These are phyloP conservation scores for Austropuccinia psidii DNA, from an alignment of 1,284 basidiomycete genomes.

Conservation along the genomic window DNA sequence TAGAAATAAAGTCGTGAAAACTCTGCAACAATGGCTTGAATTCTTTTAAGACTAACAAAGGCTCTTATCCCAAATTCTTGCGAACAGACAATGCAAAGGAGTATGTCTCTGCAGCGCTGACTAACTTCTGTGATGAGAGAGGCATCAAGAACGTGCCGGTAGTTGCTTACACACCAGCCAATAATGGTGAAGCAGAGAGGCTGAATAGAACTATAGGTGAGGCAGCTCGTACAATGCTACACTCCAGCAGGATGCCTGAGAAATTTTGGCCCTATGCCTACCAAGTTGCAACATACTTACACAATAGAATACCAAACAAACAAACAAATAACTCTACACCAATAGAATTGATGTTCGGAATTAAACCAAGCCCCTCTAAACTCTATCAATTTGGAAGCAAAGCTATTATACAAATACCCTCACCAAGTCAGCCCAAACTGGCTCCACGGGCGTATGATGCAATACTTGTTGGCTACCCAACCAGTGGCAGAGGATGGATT, in stretches of 20 bases:
- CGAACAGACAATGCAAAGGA: not conserved
- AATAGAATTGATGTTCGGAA: not conserved
- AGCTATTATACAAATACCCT: no score
- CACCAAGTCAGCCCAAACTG: no score
- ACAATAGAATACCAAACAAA: not conserved
- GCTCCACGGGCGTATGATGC: no score
- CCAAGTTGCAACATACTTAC: not conserved
- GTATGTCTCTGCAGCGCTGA: not conserved
- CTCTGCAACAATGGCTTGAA: not conserved
- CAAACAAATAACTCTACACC: not conserved
- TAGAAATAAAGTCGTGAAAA: not conserved
- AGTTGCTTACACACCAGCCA: not conserved
- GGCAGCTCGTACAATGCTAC: not conserved
- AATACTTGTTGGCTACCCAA: not conserved
- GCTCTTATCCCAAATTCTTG: not conserved
- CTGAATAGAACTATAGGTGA: not conserved
- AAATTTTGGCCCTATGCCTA: not conserved
- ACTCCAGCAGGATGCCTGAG: not conserved
- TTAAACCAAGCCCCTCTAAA: not conserved
- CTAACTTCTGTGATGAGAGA: not conserved
- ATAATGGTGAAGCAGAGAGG: conserved; percentile 6
- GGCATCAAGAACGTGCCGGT: not conserved
- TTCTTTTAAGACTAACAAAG: not conserved
- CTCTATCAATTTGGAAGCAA: not conserved
- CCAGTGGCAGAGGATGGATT: not conserved